Evolutionary conservation across 2,329 filamentous ascomycete genomes (phyloP).

Genomic region (Paraconiothyrium sp.): DNA sequence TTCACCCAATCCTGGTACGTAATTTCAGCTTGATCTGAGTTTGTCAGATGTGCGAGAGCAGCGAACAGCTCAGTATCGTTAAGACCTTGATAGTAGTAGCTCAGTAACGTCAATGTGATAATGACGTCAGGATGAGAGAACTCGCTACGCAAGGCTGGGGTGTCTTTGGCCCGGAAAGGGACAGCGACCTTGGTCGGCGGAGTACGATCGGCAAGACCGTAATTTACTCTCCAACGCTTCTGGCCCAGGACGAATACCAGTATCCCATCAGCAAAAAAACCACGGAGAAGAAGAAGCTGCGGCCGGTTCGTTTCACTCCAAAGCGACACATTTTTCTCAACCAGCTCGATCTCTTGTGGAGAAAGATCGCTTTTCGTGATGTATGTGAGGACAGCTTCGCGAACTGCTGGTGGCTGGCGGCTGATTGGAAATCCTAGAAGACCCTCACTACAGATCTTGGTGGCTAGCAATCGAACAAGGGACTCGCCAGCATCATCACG

Average conservation of each 20-base stretch:
- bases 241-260: constrained; percentile 62
- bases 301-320: constrained; percentile 48
- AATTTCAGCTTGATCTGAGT: constrained; percentile 61
- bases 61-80: constrained; percentile 59
- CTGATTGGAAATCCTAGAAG: constrained; percentile 55
- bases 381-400: constrained; percentile 54
- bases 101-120: constrained; percentile 70
- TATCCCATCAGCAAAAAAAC: constrained; percentile 66
- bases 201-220: constrained; percentile 63
- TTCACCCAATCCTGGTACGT: constrained; percentile 64
- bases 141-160: constrained; percentile 69
- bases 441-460: not conserved
- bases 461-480: not conserved
- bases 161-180: constrained; percentile 72
- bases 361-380: constrained; percentile 52
- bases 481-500: constrained; percentile 40
- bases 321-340: constrained; percentile 32
- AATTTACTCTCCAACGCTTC: constrained; percentile 73
- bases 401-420: constrained; percentile 41
- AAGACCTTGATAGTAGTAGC: constrained; percentile 73
- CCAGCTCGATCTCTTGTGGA: constrained; percentile 34
- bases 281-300: constrained; percentile 60
- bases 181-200: constrained; percentile 64
- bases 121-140: constrained; percentile 74
- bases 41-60: constrained; percentile 58